Conservation (phyloP, 768 basidiomycete species). For the Hygrocybe coccinea region DNA sequence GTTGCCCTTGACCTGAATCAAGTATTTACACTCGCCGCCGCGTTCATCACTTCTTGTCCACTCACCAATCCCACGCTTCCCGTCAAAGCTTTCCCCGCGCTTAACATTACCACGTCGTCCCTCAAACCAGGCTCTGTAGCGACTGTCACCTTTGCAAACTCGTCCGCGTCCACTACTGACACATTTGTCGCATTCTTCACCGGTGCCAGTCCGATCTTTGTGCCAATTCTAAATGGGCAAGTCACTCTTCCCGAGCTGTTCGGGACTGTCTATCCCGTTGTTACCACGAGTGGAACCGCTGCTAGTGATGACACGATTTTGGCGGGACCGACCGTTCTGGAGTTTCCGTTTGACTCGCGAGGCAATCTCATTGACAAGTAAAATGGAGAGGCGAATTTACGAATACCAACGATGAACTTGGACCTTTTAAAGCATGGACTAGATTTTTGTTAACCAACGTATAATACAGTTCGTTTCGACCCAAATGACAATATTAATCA, state of each 20-base stretch:
- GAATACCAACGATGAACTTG: too few relatives aligned
- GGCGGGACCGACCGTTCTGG: slow-evolving; percentile 43
- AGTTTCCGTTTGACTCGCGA: slow-evolving; percentile 13
- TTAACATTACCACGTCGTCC: slow-evolving; percentile 31
- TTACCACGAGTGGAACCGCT: slow-evolving; percentile 29
- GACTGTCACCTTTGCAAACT: slow-evolving; percentile 11
- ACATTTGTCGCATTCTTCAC: slow-evolving; percentile 41
- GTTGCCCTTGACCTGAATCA: slow-evolving; percentile 29
- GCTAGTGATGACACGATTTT: slow-evolving; percentile 38
- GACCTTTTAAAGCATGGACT: too few relatives aligned
- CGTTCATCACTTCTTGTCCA: slow-evolving; percentile 54
- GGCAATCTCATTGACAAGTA: slow-evolving; percentile 9
- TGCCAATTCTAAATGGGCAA: slow-evolving; percentile 26
- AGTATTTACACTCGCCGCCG: slow-evolving; percentile 36
- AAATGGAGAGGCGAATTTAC: too few relatives aligned
- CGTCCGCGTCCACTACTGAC: slow-evolving; percentile 15
- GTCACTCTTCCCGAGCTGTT: slow-evolving; percentile 36
- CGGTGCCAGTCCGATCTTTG: slow-evolving; percentile 37
- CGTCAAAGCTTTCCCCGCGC: slow-evolving; percentile 48
- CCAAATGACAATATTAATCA: too few relatives aligned
- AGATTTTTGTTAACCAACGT: too few relatives aligned
- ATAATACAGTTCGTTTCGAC: too few relatives aligned
- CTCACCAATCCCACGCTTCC: slow-evolving; percentile 48
- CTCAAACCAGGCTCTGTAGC: slow-evolving; percentile 25
- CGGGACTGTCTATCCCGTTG: slow-evolving; percentile 50